Conservation (phyloP, 1,284 basidiomycete species). For the Moesziomyces antarcticus region DNA sequence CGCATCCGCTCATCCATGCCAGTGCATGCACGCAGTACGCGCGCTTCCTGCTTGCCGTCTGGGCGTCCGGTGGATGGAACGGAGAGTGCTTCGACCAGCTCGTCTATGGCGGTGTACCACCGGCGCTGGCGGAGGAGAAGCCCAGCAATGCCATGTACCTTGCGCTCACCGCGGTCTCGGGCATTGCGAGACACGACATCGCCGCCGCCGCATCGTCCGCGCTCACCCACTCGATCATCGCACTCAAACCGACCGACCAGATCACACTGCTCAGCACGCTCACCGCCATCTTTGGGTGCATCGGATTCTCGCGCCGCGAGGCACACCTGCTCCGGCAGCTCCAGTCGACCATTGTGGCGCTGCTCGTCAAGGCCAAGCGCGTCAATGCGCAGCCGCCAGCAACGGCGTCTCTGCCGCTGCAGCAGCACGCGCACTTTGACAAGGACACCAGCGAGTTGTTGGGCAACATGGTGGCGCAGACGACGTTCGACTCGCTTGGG, state of each 20-base stretch:
- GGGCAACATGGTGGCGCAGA: conserved; percentile 48
- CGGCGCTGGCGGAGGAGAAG: conserved; percentile 54
- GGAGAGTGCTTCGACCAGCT: conserved; percentile 66
- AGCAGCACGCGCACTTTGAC: conserved; percentile 27
- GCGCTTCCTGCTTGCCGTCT: conserved; percentile 63
- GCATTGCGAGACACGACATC: conserved; percentile 61
- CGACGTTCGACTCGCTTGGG: conserved; percentile 31
- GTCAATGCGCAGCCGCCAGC: conserved; percentile 14
- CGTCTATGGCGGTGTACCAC: conserved; percentile 64
- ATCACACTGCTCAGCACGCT: conserved; percentile 56
- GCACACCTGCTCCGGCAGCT: conserved; percentile 60
- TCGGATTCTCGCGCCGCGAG: conserved; percentile 59
- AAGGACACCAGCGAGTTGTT: conserved; percentile 22
- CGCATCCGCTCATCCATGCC: conserved; percentile 64
- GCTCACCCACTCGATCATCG: conserved; percentile 54
- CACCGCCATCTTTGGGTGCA: conserved; percentile 57
- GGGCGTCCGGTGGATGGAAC: conserved; percentile 65
- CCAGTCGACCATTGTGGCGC: conserved; percentile 47
- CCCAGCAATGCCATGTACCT: conserved; percentile 50
- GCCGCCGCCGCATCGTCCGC: conserved; percentile 55
- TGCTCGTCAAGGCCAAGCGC: conserved; percentile 47
- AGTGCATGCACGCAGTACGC: conserved; percentile 61
- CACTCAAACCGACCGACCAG: conserved; percentile 61
- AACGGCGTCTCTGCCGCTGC: conserved; percentile 31
- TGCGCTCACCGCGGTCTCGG: conserved; percentile 47